Evolutionary conservation across 768 basidiomycete species (phyloP), one percentile per base, ranked within the genome.

Genomic region (Auricularia auricula-judae): DNA sequence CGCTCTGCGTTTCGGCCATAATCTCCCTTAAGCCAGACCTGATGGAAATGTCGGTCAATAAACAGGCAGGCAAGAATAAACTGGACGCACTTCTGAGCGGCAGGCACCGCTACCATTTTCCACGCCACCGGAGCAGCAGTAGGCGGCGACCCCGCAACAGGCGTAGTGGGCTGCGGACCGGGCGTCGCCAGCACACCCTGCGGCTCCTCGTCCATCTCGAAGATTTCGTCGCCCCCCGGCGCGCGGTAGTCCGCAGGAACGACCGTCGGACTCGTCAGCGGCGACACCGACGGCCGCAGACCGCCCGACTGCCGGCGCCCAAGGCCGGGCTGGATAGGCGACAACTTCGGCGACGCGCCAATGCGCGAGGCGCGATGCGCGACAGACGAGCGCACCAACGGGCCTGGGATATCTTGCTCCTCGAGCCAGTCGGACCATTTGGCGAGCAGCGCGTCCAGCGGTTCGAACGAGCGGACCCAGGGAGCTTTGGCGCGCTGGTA

Each of bases 1-100:
- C 14, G 16, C 70, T 75, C 60, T 80, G 84, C 1, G 87, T 82
- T 73, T 94, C 94, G 0, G 88, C 90, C 83, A 98, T 91, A 65
- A 98, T 84, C 16, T 83, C 75, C 69, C 88, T 89, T 82, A 98
- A 87, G 71, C 96, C 91, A 12, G 86, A 83, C 29, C 89, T 93
- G 66, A 8, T 66, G 29, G 12, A 54, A 61, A 23, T 47, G 60
- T 72, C 72, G 8, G 12, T 42, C 3, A 8, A 8, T 42, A 14
- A 66, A 70, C 3, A 62, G 66, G 39, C 68, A 34, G 18, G 63
- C 63, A 62, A 59, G 64, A 62, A 67, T 67, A 35, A 14, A 74
- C 83, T 44, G 69, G 1, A 29, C 29, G 29, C 29, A 85, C 86
- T 80, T 79, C 64, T 85, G 84, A 0, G 75, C 74, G 5, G 78